Evolutionary conservation across 2,329 filamentous ascomycete species (phyloP), one percentile per base, ranked within the genome.

Genomic region (Aspergillus persii): DNA sequence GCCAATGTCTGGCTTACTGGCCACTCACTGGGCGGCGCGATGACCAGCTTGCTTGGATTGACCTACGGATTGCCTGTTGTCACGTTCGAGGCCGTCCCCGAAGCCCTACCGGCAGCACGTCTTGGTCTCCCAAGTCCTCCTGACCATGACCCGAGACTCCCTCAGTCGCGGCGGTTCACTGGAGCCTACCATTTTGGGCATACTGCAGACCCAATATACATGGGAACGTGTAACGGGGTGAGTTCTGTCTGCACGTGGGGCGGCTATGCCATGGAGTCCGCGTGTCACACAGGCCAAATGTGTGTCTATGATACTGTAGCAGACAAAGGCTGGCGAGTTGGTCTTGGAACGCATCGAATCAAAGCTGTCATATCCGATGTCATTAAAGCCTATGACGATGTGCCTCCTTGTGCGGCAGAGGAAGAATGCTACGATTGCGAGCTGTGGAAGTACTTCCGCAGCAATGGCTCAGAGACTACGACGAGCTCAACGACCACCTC

Each of bases 371-470:
- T 99, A 69, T 85, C 87, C 59, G 91, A 96, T 72, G 91, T 99
- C 3, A 84, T 98, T 61, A 83, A 89, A 69, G 88, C 87, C 67
- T 98, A 98, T 69, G 89, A 96, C 62, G 79, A 82, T 3, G 91
- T 96, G 0, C 90, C 95, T 0, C 79, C 85, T 64, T 98, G 95
- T 75, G 84, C 84, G 56, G 81, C 84, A 31, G 93, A 94, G 26
- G 88, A 92, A 54, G 81, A 87, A 63, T 98, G 95, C 72, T 86
- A 90, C 46, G 95, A 99, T 73, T 98, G 94, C 70, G 91, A 86
- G 59, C 87, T 89, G 57, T 98, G 95, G 95, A 96, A 96, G 70
- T 96, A 92, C 81, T 96, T 91, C 71, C 89, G 93, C 75, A 96
- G 92, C 73, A 97, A 97, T 72, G 90, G 90, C 31, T 95, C 90